Base-by-base conservation (phyloP, 345 rosid genomes). In the Dimocarpus longan region DNA sequence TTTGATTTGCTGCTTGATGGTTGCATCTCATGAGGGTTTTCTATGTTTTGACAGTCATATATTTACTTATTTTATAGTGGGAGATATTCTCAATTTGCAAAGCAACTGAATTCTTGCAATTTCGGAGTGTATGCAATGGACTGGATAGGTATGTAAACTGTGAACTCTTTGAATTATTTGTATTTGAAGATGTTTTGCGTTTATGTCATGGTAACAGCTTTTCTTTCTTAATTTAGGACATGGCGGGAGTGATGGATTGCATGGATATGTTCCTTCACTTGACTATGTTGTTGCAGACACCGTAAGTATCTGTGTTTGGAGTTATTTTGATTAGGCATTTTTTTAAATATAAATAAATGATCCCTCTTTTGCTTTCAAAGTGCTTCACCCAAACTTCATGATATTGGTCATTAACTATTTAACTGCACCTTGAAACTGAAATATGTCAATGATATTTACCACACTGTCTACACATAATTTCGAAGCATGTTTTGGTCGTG, bases 241-340 rank as follows among this genome's bases (percentile, higher is more conserved):
- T 71, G 99, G 99, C 73, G 99, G 99, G 50, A 96, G 98, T n/a
- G 99, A 96, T 82, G 98, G 98, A 44, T 90, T 96, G 89, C 99
- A 96, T 79, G 99, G 99, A 63, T 94, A 93, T 52, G 98, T 96
- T 85, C 99, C 99, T 85, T 96, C 99, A 71, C 94, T 96, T 66
- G 98, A 96, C 78, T 89, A 90, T 65, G 99, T 96, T 74, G 98
- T 90, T 81, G 93, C 92, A 7, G 99, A 96, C 74, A 91, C 94
- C 0, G 99, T 94, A 89, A 81, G 97, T 60, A 19, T 60, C 26
- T 60, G 28, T 8, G 1, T 19, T 60, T 21, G 28, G 5, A 16
- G 13, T 60, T 54, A 52, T 16, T 52, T 52, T 16, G 56, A 50
- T 52, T 5, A 16, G 13, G 18, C 6, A 0, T 3, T 50, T 50